Base-by-base conservation (phyloP, 257 asterid species). In the Petunia axillaris region DNA sequence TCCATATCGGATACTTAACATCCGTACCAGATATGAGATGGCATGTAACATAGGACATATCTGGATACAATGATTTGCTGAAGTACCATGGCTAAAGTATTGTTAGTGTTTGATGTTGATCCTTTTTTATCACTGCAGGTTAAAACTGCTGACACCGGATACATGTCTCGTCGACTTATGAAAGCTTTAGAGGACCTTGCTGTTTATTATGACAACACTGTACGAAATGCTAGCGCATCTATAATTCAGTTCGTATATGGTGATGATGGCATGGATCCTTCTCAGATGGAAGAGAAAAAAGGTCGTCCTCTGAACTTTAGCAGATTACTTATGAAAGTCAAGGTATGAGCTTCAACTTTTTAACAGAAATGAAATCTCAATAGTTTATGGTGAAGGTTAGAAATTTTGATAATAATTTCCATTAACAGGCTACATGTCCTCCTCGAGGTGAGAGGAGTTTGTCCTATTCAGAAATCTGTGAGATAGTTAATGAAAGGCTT, bases 71-170 rank as follows among this genome's bases (percentile, higher is more conserved):
- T 52, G 36, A 73, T 11, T 73, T 73, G 46, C 35, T 73, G 78
- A 25, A 25, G 62, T 48, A 52, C 50, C 55, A 50, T 48, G 78
- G 78, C 78, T 50, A 73, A 48, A 35, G 62, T 36, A 48, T 73
- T 25, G 25, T 25, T 0, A 25, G 25, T 25, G 25, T 25, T 25
- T 25, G 57, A 50, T 73, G 77, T 73, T 50, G 13, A 48, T 71
- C 52, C 39, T 79, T 64, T 68, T 70, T 77, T 68, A 25, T 25
- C 25, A 25, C 25, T 25, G 25, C 25, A 95, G 99, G 99, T 95
- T 84, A 95, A 95, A 89, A 95, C 99, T 86, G 99, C 99, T 16
- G 97, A 92, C 80, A 95, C 99, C 4, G 99, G 99, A 64, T 95
- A 95, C 87, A 93, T 95, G 98, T 90, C 99, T 71, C 99, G 99